Conservation (phyloP, 192 early-diverging fungal genomes). For the Backusella sp. region DNA sequence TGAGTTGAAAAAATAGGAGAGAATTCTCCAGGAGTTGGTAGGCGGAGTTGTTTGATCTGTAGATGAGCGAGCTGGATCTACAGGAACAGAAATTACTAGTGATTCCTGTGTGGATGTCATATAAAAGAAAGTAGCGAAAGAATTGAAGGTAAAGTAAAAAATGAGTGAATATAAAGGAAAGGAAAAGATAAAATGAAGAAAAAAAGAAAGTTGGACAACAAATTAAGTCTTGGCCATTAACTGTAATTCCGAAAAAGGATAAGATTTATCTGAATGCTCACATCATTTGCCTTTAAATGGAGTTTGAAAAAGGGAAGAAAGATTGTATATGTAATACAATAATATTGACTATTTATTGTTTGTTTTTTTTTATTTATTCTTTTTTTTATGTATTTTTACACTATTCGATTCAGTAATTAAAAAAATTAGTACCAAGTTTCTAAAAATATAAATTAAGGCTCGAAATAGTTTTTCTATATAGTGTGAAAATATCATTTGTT, state of each 20-base stretch:
- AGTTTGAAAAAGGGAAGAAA: neutral
- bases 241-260: slow-evolving; percentile 1
- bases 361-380: neutral
- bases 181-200: neutral
- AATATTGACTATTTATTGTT: neutral
- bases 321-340: neutral
- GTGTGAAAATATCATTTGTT: neutral
- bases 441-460: neutral
- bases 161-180: slow-evolving; percentile 8
- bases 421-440: neutral
- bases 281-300: neutral
- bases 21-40: neutral
- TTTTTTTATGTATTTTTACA: neutral
- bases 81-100: neutral
- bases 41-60: neutral
- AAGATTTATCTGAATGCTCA: slow-evolving; percentile 3
- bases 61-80: neutral
- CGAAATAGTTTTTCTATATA: neutral
- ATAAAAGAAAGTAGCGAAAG: neutral
- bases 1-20: neutral
- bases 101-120: slow-evolving; percentile 2
- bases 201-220: neutral
- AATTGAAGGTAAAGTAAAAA: neutral
- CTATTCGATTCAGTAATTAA: neutral
- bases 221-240: slow-evolving; percentile 1